phyloP scores from a whole-genome alignment of 2,329 filamentous ascomycete species.

The Phoma sp. region DNA sequence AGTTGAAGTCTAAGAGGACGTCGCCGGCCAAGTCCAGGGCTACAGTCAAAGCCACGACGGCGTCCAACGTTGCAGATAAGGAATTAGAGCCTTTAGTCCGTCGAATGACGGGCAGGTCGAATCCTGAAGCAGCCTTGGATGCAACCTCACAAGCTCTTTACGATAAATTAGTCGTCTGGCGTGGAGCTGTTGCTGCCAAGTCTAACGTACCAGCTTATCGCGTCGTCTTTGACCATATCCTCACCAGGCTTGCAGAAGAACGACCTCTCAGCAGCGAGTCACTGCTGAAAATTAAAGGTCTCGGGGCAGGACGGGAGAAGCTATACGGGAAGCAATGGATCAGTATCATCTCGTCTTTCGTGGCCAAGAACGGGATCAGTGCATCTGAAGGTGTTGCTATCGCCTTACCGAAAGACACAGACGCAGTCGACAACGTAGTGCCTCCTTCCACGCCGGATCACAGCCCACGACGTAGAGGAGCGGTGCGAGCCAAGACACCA shows the following conservation, averaged over 20 bases:
- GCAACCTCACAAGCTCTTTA: conserved; percentile 26
- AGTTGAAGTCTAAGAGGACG: background rate
- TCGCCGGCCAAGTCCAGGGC: background rate
- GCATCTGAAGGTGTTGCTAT: background rate
- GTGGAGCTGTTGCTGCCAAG: conserved; percentile 26
- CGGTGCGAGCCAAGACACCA: conserved; percentile 12
- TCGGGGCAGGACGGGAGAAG: conserved; percentile 28
- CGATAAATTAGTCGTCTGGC: conserved; percentile 24
- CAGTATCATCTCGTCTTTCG: conserved; percentile 30
- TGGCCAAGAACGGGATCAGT: conserved; percentile 9
- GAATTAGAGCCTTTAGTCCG: background rate
- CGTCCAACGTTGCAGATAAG: background rate
- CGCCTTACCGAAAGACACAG: background rate
- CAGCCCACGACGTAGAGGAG: background rate
- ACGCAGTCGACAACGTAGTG: background rate
- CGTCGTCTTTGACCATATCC: conserved; percentile 32
- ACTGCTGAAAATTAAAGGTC: conserved; percentile 35
- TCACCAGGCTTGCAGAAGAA: conserved; percentile 32
- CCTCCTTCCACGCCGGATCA: background rate
- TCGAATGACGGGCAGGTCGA: background rate
- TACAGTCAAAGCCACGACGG: background rate
- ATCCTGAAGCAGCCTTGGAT: conserved; percentile 14
- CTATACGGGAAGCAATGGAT: conserved; percentile 40
- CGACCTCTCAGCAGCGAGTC: conserved; percentile 28
- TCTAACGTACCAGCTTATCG: conserved; percentile 15